Evolutionary conservation across 441 rosid species (phyloP).

Genomic region (Corymbia citriodora): DNA sequence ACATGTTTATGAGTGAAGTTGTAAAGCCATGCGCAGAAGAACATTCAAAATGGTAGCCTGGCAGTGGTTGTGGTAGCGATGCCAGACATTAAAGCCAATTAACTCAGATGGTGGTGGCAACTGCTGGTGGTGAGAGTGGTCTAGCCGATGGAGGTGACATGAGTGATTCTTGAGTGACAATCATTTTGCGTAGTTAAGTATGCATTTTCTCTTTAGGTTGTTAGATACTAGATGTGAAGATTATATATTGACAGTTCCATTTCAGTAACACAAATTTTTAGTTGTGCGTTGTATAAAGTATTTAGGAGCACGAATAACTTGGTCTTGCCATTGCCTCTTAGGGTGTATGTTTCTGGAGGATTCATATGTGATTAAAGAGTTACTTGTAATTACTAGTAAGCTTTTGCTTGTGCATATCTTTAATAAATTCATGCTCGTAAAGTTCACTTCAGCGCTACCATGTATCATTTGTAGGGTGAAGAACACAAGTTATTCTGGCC

Average conservation of each 20-base stretch:
- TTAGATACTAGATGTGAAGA: background rate
- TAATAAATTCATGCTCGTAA: background rate
- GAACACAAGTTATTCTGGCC: slow-evolving; percentile 73
- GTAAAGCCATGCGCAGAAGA: background rate
- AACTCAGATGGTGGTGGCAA: background rate
- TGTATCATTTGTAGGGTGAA: slow-evolving; percentile 58
- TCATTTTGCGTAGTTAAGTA: background rate
- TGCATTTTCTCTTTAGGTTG: background rate
- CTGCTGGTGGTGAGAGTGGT: background rate
- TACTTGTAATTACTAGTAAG: background rate
- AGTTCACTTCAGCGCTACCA: background rate
- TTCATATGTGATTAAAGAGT: background rate
- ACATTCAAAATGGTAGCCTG: background rate
- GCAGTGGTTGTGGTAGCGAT: background rate
- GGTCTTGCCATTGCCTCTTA: background rate
- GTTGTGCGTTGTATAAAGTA: background rate
- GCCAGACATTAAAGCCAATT: background rate
- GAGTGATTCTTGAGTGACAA: background rate
- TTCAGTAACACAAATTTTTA: background rate
- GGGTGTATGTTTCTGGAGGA: background rate
- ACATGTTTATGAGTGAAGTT: background rate
- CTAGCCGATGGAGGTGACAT: background rate
- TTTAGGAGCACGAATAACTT: background rate
- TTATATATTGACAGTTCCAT: background rate
- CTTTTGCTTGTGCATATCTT: background rate